phyloP scores from a whole-genome alignment of 2,329 filamentous ascomycete species.

The Colletotrichum sp. region DNA sequence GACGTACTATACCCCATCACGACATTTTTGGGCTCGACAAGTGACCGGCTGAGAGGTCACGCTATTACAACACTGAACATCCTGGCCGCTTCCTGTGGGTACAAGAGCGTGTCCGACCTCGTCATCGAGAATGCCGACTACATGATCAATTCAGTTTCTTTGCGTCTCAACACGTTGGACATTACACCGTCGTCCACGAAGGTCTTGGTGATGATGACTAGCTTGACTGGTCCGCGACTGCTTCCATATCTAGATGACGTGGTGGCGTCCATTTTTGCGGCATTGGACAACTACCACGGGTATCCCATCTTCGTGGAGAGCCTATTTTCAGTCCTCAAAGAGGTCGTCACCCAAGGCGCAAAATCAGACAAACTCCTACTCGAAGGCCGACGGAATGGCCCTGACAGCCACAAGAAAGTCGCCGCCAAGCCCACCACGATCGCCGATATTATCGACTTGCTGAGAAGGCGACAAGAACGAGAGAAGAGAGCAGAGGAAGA shows the following conservation, averaged over 20 bases:
- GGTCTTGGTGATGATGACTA: slow-evolving; percentile 93
- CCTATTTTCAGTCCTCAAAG: slow-evolving; percentile 81
- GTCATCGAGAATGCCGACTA: slow-evolving; percentile 95
- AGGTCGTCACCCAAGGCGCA: slow-evolving; percentile 83
- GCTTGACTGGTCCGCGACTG: slow-evolving; percentile 79
- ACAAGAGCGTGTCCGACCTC: slow-evolving; percentile 75
- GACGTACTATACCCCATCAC: slow-evolving; percentile 92
- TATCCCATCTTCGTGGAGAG: slow-evolving; percentile 86
- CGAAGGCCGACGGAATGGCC: slow-evolving; percentile 40
- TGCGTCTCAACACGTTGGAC: slow-evolving; percentile 90
- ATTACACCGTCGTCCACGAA: slow-evolving; percentile 90
- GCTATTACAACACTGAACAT: slow-evolving; percentile 84
- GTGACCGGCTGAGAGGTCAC: slow-evolving; percentile 74
- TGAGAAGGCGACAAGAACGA: slow-evolving; percentile 41
- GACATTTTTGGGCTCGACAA: slow-evolving; percentile 80
- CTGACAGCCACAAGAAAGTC: slow-evolving; percentile 48
- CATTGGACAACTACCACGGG: slow-evolving; percentile 93
- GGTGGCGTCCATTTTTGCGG: slow-evolving; percentile 87
- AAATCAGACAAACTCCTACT: slow-evolving; percentile 59
- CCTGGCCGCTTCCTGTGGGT: slow-evolving; percentile 78
- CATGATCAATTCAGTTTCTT: slow-evolving; percentile 88
- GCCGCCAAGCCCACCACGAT: slow-evolving; percentile 39
- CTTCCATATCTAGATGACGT: slow-evolving; percentile 92
- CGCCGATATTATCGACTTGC: slow-evolving; percentile 56
- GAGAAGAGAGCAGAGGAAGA: slow-evolving; percentile 36